Evolutionary conservation across 1,284 basidiomycete genomes (phyloP).

Genomic region (Fomitopsis palustris): DNA sequence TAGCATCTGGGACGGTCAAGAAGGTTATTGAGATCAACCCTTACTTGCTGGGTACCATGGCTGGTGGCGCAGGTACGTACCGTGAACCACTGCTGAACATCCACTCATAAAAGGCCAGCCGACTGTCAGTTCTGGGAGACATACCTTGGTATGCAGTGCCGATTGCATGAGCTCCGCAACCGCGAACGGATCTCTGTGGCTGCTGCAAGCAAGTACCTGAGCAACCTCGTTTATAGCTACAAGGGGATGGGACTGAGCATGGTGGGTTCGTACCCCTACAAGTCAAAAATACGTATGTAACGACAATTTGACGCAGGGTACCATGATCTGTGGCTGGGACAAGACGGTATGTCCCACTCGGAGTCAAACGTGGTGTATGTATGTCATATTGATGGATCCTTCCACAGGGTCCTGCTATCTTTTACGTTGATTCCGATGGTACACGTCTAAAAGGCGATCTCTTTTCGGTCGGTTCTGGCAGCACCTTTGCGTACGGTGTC

Average conservation of each 20-base stretch:
- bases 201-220: slow-evolving; percentile 95
- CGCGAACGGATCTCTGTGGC: slow-evolving; percentile 98
- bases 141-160: slow-evolving; percentile 97
- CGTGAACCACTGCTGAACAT: background rate
- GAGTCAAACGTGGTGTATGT: background rate
- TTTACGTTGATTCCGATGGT: slow-evolving; percentile 98
- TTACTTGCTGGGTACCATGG: slow-evolving; percentile 98
- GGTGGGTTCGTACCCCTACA: slow-evolving; percentile 45
- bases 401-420: slow-evolving; percentile 85
- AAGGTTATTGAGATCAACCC: slow-evolving; percentile 99
- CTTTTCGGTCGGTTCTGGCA: slow-evolving; percentile 98
- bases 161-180: slow-evolving; percentile 95
- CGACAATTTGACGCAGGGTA: slow-evolving; percentile 63
- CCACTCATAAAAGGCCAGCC: slow-evolving; percentile 39
- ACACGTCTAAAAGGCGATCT: slow-evolving; percentile 93
- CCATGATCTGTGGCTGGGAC: slow-evolving; percentile 99
- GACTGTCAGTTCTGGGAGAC: slow-evolving; percentile 98
- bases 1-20: slow-evolving; percentile 94
- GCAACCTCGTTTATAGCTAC: slow-evolving; percentile 97
- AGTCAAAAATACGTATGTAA: background rate
- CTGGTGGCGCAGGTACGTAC: slow-evolving; percentile 87
- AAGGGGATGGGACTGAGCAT: slow-evolving; percentile 99
- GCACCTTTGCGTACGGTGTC: slow-evolving; percentile 98
- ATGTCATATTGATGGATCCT: background rate
- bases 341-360: slow-evolving; percentile 71